phyloP scores from a whole-genome alignment of 805 yeast species.

The Pichia sporocuriosa region DNA sequence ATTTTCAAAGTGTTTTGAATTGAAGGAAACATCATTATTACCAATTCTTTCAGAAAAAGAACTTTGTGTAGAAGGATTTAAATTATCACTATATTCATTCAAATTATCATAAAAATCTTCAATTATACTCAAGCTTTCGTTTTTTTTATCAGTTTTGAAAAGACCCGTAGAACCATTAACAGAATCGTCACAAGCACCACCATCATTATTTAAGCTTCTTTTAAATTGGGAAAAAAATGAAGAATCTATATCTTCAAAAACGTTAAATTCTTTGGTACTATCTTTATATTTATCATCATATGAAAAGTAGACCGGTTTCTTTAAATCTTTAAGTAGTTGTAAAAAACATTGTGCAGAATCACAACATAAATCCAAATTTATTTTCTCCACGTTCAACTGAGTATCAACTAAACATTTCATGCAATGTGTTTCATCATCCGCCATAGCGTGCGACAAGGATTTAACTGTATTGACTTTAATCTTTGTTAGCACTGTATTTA shows the following conservation, averaged over 20 bases:
- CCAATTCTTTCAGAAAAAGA: neutral
- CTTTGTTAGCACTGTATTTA: constrained; percentile 35
- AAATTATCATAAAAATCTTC: constrained; percentile 25
- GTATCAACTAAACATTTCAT: constrained; percentile 10
- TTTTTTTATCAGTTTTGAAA: neutral
- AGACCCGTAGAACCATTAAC: neutral
- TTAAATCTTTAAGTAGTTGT: constrained; percentile 65
- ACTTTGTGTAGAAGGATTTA: neutral
- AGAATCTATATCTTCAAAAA: constrained; percentile 37
- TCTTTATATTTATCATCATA: constrained; percentile 53
- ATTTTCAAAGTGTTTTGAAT: constrained; percentile 20
- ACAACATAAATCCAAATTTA: constrained; percentile 60
- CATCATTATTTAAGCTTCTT: neutral
- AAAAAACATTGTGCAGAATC: constrained; percentile 73
- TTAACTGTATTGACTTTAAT: constrained; percentile 10
- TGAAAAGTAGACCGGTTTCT: constrained; percentile 54
- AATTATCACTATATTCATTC: constrained; percentile 6
- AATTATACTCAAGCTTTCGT: constrained; percentile 19
- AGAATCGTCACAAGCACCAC: neutral
- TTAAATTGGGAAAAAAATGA: constrained; percentile 20
- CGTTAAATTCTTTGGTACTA: constrained; percentile 30
- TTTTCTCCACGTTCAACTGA: constrained; percentile 25
- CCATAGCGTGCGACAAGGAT: neutral
- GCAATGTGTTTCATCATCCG: constrained; percentile 18
- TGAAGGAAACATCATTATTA: constrained; percentile 12